These are phyloP conservation scores for Micractinium sp. DNA, from an alignment of 139 green algal species.

Conservation along the genomic window DNA sequence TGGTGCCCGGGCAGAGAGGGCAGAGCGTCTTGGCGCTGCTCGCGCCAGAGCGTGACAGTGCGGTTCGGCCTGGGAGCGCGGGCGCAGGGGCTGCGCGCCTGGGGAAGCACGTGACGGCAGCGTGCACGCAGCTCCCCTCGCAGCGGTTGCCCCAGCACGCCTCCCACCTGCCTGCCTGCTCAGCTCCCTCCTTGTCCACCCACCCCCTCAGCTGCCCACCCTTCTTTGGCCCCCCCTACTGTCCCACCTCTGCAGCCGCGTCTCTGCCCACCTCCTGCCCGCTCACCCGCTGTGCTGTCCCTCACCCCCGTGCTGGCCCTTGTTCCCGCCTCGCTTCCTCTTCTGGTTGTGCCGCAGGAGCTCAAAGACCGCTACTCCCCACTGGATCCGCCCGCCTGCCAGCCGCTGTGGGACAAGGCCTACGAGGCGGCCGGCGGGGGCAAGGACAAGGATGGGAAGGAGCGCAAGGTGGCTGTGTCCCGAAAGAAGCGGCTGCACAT, in stretches of 20 bases:
- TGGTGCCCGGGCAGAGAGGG: too few species aligned
- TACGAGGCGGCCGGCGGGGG: conserved; percentile 40
- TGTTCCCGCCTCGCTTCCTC: neutral
- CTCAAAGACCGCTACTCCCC: conserved; percentile 40
- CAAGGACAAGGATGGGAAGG: conserved; percentile 16
- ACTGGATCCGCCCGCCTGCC: conserved; percentile 21
- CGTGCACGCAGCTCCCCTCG: too few species aligned
- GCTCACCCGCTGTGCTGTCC: too few species aligned
- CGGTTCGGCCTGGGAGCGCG: too few species aligned
- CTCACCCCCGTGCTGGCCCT: neutral
- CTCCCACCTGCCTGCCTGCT: neutral
- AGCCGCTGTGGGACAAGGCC: conserved; percentile 42
- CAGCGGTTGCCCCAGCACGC: neutral
- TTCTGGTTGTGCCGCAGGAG: neutral
- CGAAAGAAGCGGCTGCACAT: conserved; percentile 54
- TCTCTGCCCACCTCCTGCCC: too few species aligned
- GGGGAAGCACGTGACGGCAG: too few species aligned
- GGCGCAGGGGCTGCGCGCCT: too few species aligned
- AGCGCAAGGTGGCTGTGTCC: neutral
- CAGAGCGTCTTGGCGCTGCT: too few species aligned
- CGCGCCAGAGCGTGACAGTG: too few species aligned
- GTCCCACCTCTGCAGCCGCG: too few species aligned
- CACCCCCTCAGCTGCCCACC: too few species aligned
- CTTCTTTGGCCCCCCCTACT: too few species aligned
- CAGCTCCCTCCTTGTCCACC: neutral